Evolutionary conservation across 805 yeast species (phyloP).

Genomic region (Zygosaccharomyces gambellarensis): DNA sequence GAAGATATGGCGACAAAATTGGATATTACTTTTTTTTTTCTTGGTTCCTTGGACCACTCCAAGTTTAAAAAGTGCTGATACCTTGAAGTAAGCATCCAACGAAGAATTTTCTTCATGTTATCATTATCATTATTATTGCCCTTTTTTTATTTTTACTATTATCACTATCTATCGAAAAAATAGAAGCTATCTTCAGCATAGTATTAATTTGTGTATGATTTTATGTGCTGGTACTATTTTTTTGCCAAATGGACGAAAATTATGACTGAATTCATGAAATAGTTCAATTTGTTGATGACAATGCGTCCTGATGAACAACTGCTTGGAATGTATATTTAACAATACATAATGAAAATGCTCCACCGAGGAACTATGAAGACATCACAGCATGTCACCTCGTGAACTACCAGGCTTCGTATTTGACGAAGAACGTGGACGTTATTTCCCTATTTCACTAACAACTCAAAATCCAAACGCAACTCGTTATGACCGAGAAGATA

Average conservation of each 20-base stretch:
- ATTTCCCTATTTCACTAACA: slow-evolving; percentile 16
- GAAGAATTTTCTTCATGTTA: not conserved
- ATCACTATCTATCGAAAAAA: slow-evolving; percentile 1
- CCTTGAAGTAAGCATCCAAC: not conserved
- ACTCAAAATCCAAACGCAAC: slow-evolving; percentile 1
- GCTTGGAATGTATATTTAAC: not conserved
- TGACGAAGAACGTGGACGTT: slow-evolving; percentile 24
- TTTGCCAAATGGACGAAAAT: not conserved
- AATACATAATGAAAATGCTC: not conserved
- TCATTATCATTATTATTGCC: not conserved
- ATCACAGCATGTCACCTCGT: slow-evolving; percentile 3
- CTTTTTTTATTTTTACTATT: not conserved
- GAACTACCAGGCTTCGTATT: slow-evolving; percentile 30
- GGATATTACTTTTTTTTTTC: not conserved
- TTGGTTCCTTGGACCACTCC: not conserved
- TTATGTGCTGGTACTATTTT: slow-evolving; percentile 3
- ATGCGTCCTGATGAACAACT: not conserved
- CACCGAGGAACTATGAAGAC: not conserved
- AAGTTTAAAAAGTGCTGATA: not conserved
- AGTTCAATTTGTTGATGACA: not conserved
- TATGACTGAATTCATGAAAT: not conserved
- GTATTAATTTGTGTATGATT: not conserved
- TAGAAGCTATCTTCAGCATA: not conserved
- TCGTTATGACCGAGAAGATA: slow-evolving; percentile 8
- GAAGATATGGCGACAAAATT: not conserved